A percentile compares a stretch with the other conserved stretches of the same genome.
Conservation (phyloP, 108 stramenopile genomes). For the Nitzschia palea region DNA sequence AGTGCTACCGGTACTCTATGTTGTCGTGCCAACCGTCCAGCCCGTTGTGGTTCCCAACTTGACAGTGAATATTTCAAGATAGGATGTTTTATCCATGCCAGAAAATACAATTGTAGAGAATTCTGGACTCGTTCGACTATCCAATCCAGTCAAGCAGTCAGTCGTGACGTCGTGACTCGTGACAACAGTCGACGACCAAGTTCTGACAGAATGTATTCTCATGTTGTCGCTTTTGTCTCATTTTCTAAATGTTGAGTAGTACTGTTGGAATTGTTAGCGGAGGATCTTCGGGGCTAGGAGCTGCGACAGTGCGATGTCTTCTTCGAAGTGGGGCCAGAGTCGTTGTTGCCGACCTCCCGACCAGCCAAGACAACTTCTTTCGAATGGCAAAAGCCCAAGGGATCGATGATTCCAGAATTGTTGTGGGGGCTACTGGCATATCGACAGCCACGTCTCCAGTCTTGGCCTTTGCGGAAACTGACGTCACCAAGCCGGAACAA, state of each 20-base stretch:
- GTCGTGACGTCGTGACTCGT: no score
- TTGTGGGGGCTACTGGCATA: conserved; percentile 16
- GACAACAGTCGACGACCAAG: no score
- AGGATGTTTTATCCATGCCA: no score
- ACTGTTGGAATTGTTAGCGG: conserved; percentile 67
- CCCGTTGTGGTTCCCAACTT: no score
- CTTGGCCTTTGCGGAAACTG: conserved; percentile 55
- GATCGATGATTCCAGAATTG: conserved; percentile 11
- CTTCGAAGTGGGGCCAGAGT: conserved; percentile 73
- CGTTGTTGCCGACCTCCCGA: conserved; percentile 81
- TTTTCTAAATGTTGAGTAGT: conserved; percentile 11
- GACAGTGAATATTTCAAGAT: no score
- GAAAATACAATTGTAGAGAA: no score
- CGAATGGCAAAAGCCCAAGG: conserved; percentile 15
- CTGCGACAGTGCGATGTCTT: conserved; percentile 81
- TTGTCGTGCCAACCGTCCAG: no score
- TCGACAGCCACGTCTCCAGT: conserved; percentile 17
- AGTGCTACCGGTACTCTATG: no score
- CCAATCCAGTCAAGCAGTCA: no score
- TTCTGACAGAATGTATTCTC: no score
- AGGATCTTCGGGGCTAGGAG: conserved; percentile 90
- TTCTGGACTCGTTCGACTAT: no score
- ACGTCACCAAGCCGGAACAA: conserved; percentile 69
- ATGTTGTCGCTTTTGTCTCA: no score
- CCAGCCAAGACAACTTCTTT: conserved; percentile 42